Evolutionary conservation across 1,284 basidiomycete genomes (phyloP).

Genomic region (Chalciporus sp.): DNA sequence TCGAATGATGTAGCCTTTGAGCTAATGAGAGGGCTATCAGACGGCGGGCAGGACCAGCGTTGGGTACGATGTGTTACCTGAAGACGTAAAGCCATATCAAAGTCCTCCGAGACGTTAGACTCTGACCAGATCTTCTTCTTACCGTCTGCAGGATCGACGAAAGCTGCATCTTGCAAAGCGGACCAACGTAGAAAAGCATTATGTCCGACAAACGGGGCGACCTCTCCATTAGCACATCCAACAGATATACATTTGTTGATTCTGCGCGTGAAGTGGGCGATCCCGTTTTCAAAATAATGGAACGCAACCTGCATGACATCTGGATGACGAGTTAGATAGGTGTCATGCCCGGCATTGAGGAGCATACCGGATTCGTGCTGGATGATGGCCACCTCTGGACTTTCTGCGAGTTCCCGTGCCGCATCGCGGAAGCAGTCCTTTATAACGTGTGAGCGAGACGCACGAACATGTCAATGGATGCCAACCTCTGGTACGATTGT

Average conservation of each 20-base stretch:
- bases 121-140: constrained; percentile 83
- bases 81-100: constrained; percentile 79
- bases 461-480: background rate
- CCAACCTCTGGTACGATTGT: constrained; percentile 74
- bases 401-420: constrained; percentile 76
- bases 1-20: constrained; percentile 60
- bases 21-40: constrained; percentile 26
- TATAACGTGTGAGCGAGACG: constrained; percentile 63
- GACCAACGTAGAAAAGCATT: constrained; percentile 88
- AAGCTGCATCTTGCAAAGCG: constrained; percentile 79
- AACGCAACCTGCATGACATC: constrained; percentile 84
- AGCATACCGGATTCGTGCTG: constrained; percentile 68
- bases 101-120: constrained; percentile 84
- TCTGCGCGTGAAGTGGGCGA: constrained; percentile 80
- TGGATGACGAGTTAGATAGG: too few relatives aligned
- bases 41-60: background rate
- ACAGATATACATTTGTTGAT: constrained; percentile 80
- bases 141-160: constrained; percentile 59
- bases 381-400: constrained; percentile 74
- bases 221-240: constrained; percentile 77
- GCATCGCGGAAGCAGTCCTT: constrained; percentile 84
- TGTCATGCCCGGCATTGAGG: too few relatives aligned
- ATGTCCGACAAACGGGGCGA: constrained; percentile 87
- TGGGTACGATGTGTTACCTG: constrained; percentile 30
- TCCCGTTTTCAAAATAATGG: constrained; percentile 87